phyloP scores from a whole-genome alignment of 345 rosid genomes.

The Bruguiera parviflora region DNA sequence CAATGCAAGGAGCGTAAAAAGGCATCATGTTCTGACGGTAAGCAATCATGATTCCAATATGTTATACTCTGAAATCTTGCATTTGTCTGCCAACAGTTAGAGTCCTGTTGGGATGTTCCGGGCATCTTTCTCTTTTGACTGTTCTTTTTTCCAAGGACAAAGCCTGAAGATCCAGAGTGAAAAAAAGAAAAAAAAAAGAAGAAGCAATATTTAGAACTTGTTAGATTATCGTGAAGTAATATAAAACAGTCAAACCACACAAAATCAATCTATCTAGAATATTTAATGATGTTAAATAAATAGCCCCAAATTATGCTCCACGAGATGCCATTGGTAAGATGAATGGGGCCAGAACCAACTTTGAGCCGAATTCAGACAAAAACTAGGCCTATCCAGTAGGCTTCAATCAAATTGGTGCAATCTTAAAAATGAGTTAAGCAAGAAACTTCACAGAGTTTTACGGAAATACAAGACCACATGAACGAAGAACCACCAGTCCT shows the following conservation, averaged over 20 bases:
- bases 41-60: slow-evolving; percentile 81
- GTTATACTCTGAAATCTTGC: slow-evolving; percentile 70
- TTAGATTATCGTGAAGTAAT: neutral
- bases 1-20: slow-evolving; percentile 70
- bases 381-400: no score
- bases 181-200: neutral
- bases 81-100: slow-evolving; percentile 60
- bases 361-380: no score
- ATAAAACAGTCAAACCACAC: neutral
- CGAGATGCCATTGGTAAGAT: no score
- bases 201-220: neutral
- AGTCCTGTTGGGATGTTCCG: slow-evolving; percentile 30
- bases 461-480: no score
- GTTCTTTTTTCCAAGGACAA: slow-evolving; percentile 63
- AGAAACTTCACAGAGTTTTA: no score
- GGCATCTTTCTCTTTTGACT: slow-evolving; percentile 47
- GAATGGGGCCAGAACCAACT: no score
- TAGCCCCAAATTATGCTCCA: no score
- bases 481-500: no score
- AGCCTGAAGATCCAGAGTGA: slow-evolving; percentile 44
- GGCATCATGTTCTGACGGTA: slow-evolving; percentile 76
- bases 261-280: neutral
- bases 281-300: no score
- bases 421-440: no score
- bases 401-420: no score